phyloP scores from a whole-genome alignment of 2,329 filamentous ascomycete species.

The Pseudogymnoascus sp. region DNA sequence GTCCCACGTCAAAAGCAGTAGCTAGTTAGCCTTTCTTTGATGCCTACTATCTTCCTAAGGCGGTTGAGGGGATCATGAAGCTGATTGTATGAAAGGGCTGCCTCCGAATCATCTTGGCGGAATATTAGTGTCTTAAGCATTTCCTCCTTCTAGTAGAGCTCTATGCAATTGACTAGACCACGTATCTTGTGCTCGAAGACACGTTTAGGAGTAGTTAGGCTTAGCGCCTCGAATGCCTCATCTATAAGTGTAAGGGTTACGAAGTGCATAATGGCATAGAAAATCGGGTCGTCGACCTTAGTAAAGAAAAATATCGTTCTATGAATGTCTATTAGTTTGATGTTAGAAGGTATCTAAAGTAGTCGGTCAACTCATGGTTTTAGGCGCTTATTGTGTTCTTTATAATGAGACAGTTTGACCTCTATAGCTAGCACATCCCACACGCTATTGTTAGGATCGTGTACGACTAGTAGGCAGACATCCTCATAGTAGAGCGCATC shows the following conservation, averaged over 20 bases:
- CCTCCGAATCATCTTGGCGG: not conserved
- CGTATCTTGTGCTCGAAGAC: slow-evolving; percentile 16
- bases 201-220: slow-evolving; percentile 12
- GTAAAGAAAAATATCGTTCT: slow-evolving; percentile 19
- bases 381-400: slow-evolving; percentile 14
- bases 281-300: slow-evolving; percentile 16
- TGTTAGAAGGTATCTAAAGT: not conserved
- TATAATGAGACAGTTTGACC: slow-evolving; percentile 15
- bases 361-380: slow-evolving; percentile 15
- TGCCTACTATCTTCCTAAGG: slow-evolving; percentile 10
- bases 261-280: slow-evolving; percentile 17
- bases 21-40: slow-evolving; percentile 16
- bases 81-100: slow-evolving; percentile 5
- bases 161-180: slow-evolving; percentile 2
- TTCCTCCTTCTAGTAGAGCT: slow-evolving; percentile 2
- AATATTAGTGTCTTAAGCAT: slow-evolving; percentile 10
- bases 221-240: slow-evolving; percentile 13
- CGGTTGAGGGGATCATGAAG: slow-evolving; percentile 13
- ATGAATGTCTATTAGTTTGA: slow-evolving; percentile 11
- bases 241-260: slow-evolving; percentile 14
- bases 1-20: slow-evolving; percentile 19
- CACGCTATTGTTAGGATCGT: slow-evolving; percentile 11
- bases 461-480: slow-evolving; percentile 12
- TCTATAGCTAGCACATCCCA: slow-evolving; percentile 3
- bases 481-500: slow-evolving; percentile 12